These are phyloP conservation scores for Tausonia pullulans DNA, from an alignment of 1,284 basidiomycete genomes.

Conservation along the genomic window DNA sequence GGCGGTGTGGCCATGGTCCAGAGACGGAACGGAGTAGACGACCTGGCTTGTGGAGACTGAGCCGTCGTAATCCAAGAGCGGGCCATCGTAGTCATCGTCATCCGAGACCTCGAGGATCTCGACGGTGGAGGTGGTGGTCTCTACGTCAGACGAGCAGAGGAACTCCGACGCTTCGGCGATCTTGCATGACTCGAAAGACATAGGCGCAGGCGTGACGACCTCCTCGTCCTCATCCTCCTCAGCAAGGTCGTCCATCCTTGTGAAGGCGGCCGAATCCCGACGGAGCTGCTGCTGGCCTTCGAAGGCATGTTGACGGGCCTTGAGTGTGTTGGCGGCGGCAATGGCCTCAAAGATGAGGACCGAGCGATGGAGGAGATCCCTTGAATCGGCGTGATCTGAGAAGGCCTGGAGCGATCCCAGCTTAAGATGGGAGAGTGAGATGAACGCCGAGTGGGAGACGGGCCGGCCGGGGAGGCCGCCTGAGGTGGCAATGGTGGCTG, in stretches of 20 bases:
- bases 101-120: slow-evolving; percentile 1
- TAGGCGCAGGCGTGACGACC: background rate
- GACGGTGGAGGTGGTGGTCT: background rate
- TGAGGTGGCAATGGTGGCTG: too few species aligned
- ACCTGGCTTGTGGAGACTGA: background rate
- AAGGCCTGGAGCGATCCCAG: background rate
- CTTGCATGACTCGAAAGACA: too few species aligned
- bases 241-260: background rate
- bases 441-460: too few species aligned
- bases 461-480: too few species aligned
- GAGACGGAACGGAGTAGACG: background rate
- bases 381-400: background rate
- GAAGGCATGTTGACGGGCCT: too few species aligned
- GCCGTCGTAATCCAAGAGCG: background rate
- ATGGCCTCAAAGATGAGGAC: slow-evolving; percentile 1
- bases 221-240: background rate
- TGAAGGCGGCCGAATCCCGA: background rate
- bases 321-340: background rate
- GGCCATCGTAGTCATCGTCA: background rate
- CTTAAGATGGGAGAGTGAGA: slow-evolving; percentile 1
- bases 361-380: background rate
- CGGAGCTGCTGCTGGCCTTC: background rate
- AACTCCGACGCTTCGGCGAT: too few species aligned
- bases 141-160: too few species aligned
- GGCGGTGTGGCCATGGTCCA: background rate